Evolutionary conservation across 768 basidiomycete genomes (phyloP), one percentile per base, ranked within the genome.

Genomic region (Coprinopsis sp.): DNA sequence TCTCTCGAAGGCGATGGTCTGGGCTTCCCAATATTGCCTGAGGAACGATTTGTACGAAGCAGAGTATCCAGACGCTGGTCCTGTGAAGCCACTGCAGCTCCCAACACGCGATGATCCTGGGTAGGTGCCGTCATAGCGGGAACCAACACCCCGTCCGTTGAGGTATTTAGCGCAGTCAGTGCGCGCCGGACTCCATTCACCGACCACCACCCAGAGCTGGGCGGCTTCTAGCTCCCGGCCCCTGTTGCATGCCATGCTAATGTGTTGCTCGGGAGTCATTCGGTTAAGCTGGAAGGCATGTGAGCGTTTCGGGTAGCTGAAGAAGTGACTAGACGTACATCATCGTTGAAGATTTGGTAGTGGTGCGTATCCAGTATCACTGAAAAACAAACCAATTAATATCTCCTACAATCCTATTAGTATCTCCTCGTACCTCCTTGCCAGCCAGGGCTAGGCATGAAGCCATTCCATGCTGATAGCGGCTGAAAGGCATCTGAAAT

Each of bases 401-500:
- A n/a, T n/a, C n/a, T n/a, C n/a, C n/a, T n/a, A n/a, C n/a, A n/a
- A n/a, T n/a, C n/a, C n/a, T n/a, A n/a, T n/a, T n/a, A n/a, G n/a
- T n/a, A n/a, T n/a, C n/a, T n/a, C n/a, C n/a, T n/a, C n/a, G n/a
- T n/a, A n/a, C n/a, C 89, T 10, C 85, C 84, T 31, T 81, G 57
- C 47, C 53, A 84, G 29, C 68, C 48, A 0, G 79, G 76, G n/a
- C 63, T 38, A 3, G 71, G 64, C 71, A 79, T 69, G 50, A 84
- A 87, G 16, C 78, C 78, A 30, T 64, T 58, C 87, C 88, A 91
- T 56, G 76, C 83, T 50, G 72, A 77, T 39, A 88, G 69, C 38
- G 79, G 68, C 59, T 88, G 85, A 70, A 91, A 91, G 2, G 87
- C 88, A 52, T 91, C 89, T 54, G 86, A 81, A 30, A 91, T 72